phyloP scores from a whole-genome alignment of 192 early-diverging fungal genomes.

The Coemansia sp. region DNA sequence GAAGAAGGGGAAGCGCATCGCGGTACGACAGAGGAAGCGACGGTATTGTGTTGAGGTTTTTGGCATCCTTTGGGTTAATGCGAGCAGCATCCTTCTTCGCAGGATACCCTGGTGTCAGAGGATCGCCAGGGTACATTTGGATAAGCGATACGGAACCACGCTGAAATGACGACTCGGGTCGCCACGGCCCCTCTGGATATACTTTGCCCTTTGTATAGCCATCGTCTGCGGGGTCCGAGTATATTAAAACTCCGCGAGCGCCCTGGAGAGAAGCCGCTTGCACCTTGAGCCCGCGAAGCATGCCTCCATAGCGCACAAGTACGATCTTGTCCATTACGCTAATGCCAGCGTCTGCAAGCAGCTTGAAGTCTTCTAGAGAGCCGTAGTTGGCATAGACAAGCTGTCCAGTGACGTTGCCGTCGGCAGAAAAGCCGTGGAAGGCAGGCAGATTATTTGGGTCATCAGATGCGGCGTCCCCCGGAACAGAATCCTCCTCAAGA shows the following conservation, averaged over 20 bases:
- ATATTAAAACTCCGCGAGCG: constrained; percentile 59
- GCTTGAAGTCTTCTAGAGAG: constrained; percentile 54
- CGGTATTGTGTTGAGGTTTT: constrained; percentile 57
- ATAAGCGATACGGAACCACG: constrained; percentile 57
- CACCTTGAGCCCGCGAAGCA: constrained; percentile 59
- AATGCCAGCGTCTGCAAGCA: constrained; percentile 41
- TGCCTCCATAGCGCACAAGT: constrained; percentile 57
- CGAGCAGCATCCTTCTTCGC: constrained; percentile 56
- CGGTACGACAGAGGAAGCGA: constrained; percentile 64
- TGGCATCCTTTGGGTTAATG: constrained; percentile 54
- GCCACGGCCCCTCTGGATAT: constrained; percentile 64
- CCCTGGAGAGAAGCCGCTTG: constrained; percentile 56
- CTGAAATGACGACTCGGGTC: constrained; percentile 57
- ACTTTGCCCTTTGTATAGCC: constrained; percentile 52
- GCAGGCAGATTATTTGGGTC: constrained; percentile 57
- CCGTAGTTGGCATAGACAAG: constrained; percentile 68
- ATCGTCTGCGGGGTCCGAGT: constrained; percentile 65
- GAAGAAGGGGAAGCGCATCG: constrained; percentile 59
- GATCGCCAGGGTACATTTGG: constrained; percentile 57
- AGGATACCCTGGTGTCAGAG: constrained; percentile 63
- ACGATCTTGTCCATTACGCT: constrained; percentile 53
- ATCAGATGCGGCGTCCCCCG: constrained; percentile 61
- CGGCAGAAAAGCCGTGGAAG: constrained; percentile 62
- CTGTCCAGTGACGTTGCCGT: constrained; percentile 60
- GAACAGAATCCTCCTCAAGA: constrained; percentile 57